phyloP scores from a whole-genome alignment of 768 basidiomycete genomes.

The Termitomyces sp. region DNA sequence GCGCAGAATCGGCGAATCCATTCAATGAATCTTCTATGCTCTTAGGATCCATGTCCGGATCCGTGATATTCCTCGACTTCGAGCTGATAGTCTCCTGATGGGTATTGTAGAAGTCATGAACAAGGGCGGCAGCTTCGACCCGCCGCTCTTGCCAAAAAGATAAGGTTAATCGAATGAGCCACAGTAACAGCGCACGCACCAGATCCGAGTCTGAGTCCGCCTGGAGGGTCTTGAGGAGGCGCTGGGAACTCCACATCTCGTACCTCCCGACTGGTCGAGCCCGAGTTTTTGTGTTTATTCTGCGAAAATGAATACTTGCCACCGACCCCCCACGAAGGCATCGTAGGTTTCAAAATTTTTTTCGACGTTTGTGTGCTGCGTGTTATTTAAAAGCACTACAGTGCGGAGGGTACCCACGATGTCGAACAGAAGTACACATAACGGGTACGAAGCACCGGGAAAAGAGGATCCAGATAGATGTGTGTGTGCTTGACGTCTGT shows the following conservation, averaged over 20 bases:
- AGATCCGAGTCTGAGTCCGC: not conserved
- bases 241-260: not conserved
- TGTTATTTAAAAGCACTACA: too few relatives aligned
- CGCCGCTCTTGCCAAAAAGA: too few relatives aligned
- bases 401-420: not conserved
- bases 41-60: conserved; percentile 11
- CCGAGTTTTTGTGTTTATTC: not conserved
- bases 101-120: conserved; percentile 22
- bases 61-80: conserved; percentile 14
- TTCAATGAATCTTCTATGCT: conserved; percentile 27
- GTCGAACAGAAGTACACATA: not conserved
- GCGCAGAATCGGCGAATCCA: conserved; percentile 26
- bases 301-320: not conserved
- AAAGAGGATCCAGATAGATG: too few relatives aligned
- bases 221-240: not conserved
- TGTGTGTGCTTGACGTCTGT: too few relatives aligned
- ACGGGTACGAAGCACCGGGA: not conserved
- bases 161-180: too few relatives aligned
- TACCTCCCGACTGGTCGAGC: too few relatives aligned
- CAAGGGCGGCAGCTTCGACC: not conserved
- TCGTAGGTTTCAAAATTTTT: not conserved
- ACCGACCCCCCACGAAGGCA: conserved; percentile 11
- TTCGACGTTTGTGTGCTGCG: not conserved
- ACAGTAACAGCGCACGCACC: not conserved
- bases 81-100: conserved; percentile 11